Evolutionary conservation across 345 rosid species (phyloP).

Genomic region (Eucalyptus fibrosa): DNA sequence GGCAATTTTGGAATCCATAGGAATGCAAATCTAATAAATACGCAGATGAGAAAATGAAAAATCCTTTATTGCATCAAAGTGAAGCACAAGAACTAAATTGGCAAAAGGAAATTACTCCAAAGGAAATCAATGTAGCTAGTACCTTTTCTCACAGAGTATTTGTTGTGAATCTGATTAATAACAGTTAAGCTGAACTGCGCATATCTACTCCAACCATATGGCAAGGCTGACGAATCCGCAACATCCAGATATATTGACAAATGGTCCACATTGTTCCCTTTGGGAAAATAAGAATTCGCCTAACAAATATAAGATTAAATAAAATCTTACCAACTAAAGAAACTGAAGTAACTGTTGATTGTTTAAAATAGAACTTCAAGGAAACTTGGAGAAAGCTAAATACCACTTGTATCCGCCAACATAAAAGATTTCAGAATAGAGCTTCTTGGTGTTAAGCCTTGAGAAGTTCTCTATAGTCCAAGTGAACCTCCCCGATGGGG

Average conservation of each 20-base stretch:
- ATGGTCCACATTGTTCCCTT: conserved; percentile 55
- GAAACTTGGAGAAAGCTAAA: background rate
- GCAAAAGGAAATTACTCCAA: background rate
- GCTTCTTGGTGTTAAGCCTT: conserved; percentile 39
- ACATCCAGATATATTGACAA: conserved; percentile 55
- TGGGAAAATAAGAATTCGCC: conserved; percentile 47
- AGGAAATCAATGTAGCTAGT: background rate
- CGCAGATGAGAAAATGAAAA: background rate
- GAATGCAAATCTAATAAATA: background rate
- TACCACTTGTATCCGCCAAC: conserved; percentile 54
- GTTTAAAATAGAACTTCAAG: background rate
- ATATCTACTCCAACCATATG: conserved; percentile 53
- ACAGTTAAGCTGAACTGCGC: conserved; percentile 54
- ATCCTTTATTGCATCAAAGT: background rate
- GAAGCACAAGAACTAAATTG: background rate
- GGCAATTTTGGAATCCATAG: background rate
- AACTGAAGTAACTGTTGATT: background rate
- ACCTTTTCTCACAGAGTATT: conserved; percentile 45
- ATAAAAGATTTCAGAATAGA: conserved; percentile 30
- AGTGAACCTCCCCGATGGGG: conserved; percentile 35
- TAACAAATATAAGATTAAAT: background rate
- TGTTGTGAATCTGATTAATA: conserved; percentile 31
- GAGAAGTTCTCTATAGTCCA: conserved; percentile 50
- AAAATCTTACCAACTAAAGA: background rate
- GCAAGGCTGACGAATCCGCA: conserved; percentile 31